Evolutionary conservation across 805 yeast species (phyloP).

Genomic region (Saturnispora besseyi): DNA sequence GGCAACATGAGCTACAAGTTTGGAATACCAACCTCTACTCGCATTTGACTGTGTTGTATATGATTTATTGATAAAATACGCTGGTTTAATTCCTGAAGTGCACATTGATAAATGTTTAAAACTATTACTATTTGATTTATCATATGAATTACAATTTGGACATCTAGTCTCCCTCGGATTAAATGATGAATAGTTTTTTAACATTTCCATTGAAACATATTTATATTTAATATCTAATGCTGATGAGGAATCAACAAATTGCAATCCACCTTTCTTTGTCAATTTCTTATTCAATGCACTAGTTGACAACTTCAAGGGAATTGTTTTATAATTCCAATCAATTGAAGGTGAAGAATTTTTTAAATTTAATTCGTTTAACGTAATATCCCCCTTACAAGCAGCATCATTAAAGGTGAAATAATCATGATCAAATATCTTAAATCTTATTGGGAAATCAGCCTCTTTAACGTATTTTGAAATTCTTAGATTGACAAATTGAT

Average conservation of each 20-base stretch:
- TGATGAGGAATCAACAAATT: constrained; percentile 1
- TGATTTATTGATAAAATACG: constrained; percentile 35
- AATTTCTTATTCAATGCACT: constrained; percentile 6
- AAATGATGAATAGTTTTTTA: constrained; percentile 4
- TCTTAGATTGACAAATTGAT: constrained; percentile 75
- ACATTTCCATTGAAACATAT: constrained; percentile 8
- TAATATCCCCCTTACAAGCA: constrained; percentile 58
- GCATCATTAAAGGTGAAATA: constrained; percentile 73
- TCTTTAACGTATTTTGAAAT: constrained; percentile 55
- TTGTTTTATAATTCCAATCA: constrained; percentile 11
- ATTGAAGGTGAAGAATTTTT: not conserved
- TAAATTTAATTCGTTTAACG: constrained; percentile 32
- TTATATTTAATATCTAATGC: constrained; percentile 12
- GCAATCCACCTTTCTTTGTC: constrained; percentile 5
- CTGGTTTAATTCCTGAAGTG: constrained; percentile 33
- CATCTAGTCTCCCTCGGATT: constrained; percentile 47
- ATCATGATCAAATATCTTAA: constrained; percentile 79
- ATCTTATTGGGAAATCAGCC: constrained; percentile 46
- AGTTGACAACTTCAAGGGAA: constrained; percentile 8
- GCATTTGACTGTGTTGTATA: constrained; percentile 79
- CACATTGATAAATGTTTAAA: constrained; percentile 87
- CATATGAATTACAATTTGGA: constrained; percentile 69
- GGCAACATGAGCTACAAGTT: constrained; percentile 70
- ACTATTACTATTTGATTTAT: constrained; percentile 47
- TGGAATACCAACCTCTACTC: constrained; percentile 81